Conservation (phyloP, 2,329 filamentous ascomycete species). For the Pochonia chlamydosporia region DNA sequence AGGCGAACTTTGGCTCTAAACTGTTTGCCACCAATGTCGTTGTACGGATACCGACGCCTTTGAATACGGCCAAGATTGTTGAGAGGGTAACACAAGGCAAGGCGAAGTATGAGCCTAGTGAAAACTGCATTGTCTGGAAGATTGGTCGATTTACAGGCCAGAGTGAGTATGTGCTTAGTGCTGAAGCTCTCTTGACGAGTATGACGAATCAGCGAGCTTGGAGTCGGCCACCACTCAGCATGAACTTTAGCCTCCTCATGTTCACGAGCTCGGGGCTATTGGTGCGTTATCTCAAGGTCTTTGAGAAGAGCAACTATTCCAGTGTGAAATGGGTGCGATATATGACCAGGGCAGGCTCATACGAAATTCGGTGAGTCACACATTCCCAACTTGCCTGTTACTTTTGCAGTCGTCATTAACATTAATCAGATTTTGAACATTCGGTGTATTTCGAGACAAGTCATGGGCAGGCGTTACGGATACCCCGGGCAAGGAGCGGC, state of each 20-base stretch:
- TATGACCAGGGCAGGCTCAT: conserved; percentile 96
- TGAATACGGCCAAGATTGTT: conserved; percentile 92
- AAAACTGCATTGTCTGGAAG: conserved; percentile 99
- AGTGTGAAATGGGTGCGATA: conserved; percentile 99
- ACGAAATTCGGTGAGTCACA: conserved; percentile 74
- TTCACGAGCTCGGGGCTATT: conserved; percentile 92
- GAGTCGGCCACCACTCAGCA: conserved; percentile 85
- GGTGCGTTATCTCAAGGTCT: conserved; percentile 94
- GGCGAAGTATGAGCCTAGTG: conserved; percentile 95
- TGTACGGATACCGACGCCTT: conserved; percentile 86
- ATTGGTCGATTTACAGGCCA: conserved; percentile 98
- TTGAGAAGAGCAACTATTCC: conserved; percentile 98
- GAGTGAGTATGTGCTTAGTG: conserved; percentile 89
- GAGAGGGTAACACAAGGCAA: conserved; percentile 94
- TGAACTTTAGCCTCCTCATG: conserved; percentile 94
- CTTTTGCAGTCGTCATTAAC: conserved; percentile 10
- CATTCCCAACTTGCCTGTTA: background rate
- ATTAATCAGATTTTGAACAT: conserved; percentile 25
- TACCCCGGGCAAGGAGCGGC: conserved; percentile 1
- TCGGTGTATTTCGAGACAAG: conserved; percentile 5
- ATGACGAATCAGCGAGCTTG: conserved; percentile 99
- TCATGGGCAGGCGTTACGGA: conserved; percentile 5
- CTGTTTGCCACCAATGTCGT: conserved; percentile 96
- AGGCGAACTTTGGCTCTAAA: conserved; percentile 93
- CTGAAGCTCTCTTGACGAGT: conserved; percentile 85